Percentiles rank a stretch among this genome's conserved stretches.
Evolutionary conservation across 768 basidiomycete genomes (phyloP).

Genomic region (Amylocystis lapponica): DNA sequence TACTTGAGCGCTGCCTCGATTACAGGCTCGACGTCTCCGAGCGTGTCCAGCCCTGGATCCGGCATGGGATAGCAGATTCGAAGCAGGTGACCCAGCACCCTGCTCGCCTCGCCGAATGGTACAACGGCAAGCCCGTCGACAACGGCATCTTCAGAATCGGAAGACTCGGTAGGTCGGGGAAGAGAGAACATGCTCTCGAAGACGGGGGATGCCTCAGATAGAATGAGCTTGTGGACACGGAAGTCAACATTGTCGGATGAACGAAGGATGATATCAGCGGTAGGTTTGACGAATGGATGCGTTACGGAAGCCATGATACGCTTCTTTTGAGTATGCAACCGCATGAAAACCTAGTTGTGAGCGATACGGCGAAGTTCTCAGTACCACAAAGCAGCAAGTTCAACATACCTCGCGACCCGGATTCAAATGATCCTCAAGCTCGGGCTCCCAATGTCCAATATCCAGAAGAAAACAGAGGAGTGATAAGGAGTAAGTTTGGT

Average conservation of each 20-base stretch:
- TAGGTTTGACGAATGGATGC: conserved; percentile 9
- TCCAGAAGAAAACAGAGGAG: no score
- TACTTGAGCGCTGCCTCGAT: not conserved
- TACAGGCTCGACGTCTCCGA: conserved; percentile 2
- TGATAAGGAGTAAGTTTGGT: no score
- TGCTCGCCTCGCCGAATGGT: not conserved
- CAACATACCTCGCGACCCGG: no score
- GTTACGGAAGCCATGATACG: no score
- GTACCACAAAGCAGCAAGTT: no score
- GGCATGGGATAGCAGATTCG: conserved; percentile 5
- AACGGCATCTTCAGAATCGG: not conserved
- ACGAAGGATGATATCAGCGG: conserved; percentile 44
- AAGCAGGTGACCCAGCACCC: not conserved
- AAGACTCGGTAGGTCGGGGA: conserved; percentile 36
- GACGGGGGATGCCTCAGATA: conserved; percentile 54
- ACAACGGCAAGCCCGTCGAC: not conserved
- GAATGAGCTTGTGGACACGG: conserved; percentile 45
- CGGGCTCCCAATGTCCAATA: no score
- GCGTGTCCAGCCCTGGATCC: not conserved
- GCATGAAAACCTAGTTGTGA: no score
- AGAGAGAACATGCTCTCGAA: conserved; percentile 51
- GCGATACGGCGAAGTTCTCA: no score
- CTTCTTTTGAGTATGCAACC: no score
- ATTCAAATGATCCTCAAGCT: no score
- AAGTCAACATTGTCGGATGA: conserved; percentile 47